A percentile compares a stretch with the other conserved stretches of the same genome.
phyloP scores from a whole-genome alignment of 257 asterid species.

The Solanum corneliomulleri region DNA sequence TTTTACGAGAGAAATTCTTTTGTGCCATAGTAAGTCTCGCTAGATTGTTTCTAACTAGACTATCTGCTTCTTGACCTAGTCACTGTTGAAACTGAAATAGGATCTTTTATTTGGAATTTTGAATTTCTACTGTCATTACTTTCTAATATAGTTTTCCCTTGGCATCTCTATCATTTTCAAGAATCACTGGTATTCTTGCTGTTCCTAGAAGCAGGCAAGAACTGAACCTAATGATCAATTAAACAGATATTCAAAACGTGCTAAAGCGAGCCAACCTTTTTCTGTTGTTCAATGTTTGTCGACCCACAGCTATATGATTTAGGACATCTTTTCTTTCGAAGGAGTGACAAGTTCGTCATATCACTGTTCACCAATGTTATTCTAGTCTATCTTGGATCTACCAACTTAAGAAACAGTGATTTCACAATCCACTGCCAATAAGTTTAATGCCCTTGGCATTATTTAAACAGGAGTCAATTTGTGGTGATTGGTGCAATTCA shows the following conservation, averaged over 20 bases:
- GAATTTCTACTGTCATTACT: background rate
- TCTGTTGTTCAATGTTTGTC: background rate
- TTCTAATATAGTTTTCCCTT: background rate
- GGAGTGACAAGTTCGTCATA: background rate
- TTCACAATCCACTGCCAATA: background rate
- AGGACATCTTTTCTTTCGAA: background rate
- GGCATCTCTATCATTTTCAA: background rate
- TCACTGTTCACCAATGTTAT: background rate
- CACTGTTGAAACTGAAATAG: background rate
- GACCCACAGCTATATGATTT: background rate
- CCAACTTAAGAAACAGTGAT: background rate
- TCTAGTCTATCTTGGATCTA: background rate
- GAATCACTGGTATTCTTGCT: background rate
- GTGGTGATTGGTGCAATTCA: conserved; percentile 51
- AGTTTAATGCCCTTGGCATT: background rate
- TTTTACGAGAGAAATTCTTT: background rate
- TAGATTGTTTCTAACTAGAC: background rate
- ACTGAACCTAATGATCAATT: background rate
- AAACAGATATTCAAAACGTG: background rate
- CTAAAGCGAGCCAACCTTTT: background rate
- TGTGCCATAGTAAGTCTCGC: background rate
- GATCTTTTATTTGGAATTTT: background rate
- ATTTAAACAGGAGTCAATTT: background rate
- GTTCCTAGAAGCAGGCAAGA: background rate
- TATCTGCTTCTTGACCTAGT: background rate